A percentile compares a stretch with the other conserved stretches of the same genome.
Evolutionary conservation across 257 asterid species (phyloP).

Genomic region (Petrea volubilis): DNA sequence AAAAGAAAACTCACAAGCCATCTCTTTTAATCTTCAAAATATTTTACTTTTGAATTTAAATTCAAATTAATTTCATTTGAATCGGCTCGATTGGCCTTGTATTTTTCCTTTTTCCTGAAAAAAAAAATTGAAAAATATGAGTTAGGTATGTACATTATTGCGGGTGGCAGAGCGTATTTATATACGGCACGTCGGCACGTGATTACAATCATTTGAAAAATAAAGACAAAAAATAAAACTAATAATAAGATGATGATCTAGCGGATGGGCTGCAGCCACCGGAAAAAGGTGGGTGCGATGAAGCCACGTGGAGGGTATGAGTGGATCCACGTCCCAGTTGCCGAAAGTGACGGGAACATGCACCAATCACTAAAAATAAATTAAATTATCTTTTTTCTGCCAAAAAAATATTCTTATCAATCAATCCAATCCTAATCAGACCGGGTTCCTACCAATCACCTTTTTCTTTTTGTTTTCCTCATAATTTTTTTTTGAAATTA

Average conservation of each 20-base stretch:
- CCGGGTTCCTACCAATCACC: constrained; percentile 11
- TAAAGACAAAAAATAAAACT: neutral
- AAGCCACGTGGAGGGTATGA: constrained; percentile 35
- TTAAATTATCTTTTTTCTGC: neutral
- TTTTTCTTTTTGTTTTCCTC: neutral
- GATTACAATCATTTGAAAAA: neutral
- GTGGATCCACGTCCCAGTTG: constrained; percentile 30
- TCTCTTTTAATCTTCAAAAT: too few species aligned
- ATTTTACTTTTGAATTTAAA: too few species aligned
- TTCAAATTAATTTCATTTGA: too few species aligned
- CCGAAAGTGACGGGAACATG: constrained; percentile 42
- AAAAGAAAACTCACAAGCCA: too few species aligned
- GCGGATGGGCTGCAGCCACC: constrained; percentile 30
- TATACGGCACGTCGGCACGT: neutral
- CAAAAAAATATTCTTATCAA: constrained; percentile 15
- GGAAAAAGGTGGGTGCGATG: neutral
- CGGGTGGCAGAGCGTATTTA: neutral
- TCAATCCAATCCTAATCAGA: constrained; percentile 2
- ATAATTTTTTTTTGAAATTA: neutral
- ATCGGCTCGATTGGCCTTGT: too few species aligned
- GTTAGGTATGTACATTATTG: neutral
- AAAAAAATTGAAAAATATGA: too few species aligned
- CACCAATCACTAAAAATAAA: constrained; percentile 34
- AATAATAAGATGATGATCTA: too few species aligned
- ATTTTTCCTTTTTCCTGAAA: too few species aligned